These are phyloP conservation scores for Aspergillus affinis DNA, from an alignment of 495 filamentous ascomycete genomes.

Conservation along the genomic window DNA sequence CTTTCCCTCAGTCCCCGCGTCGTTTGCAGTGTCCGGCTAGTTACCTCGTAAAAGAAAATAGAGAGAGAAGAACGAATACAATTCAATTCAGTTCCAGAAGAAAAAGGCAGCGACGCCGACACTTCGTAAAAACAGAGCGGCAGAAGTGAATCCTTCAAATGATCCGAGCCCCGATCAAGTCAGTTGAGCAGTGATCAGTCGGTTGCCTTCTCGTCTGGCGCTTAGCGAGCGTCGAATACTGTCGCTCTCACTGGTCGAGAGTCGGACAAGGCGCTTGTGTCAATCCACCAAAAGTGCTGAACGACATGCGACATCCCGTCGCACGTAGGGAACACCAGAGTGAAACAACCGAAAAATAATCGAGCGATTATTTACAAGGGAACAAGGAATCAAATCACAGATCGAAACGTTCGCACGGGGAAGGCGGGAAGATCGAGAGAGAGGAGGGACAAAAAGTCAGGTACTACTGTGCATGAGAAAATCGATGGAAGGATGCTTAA, in stretches of 20 bases:
- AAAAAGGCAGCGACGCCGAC: background rate
- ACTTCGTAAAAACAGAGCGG: background rate
- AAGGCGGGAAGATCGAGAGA: slow-evolving; percentile 5
- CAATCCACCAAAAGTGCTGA: slow-evolving; percentile 22
- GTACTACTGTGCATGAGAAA: slow-evolving; percentile 22
- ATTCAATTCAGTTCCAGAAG: slow-evolving; percentile 5
- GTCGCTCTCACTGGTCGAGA: slow-evolving; percentile 25
- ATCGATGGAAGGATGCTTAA: slow-evolving; percentile 10
- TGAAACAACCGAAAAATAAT: slow-evolving; percentile 8
- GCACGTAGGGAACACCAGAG: slow-evolving; percentile 3
- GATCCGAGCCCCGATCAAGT: slow-evolving; percentile 4
- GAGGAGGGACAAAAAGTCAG: slow-evolving; percentile 12
- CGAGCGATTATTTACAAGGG: background rate
- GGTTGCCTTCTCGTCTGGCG: slow-evolving; percentile 32
- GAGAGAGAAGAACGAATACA: slow-evolving; percentile 3
- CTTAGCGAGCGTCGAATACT: slow-evolving; percentile 30
- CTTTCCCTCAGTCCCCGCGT: slow-evolving; percentile 14
- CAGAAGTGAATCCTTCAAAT: slow-evolving; percentile 7
- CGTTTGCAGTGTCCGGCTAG: slow-evolving; percentile 18
- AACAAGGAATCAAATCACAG: slow-evolving; percentile 2
- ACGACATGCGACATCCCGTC: slow-evolving; percentile 31
- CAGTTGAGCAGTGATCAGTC: slow-evolving; percentile 8
- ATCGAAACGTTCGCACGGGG: background rate
- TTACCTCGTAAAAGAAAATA: slow-evolving; percentile 24
- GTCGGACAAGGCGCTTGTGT: slow-evolving; percentile 26